phyloP scores from a whole-genome alignment of 495 filamentous ascomycete genomes.

The Paragyromitra xinjiangensis region DNA sequence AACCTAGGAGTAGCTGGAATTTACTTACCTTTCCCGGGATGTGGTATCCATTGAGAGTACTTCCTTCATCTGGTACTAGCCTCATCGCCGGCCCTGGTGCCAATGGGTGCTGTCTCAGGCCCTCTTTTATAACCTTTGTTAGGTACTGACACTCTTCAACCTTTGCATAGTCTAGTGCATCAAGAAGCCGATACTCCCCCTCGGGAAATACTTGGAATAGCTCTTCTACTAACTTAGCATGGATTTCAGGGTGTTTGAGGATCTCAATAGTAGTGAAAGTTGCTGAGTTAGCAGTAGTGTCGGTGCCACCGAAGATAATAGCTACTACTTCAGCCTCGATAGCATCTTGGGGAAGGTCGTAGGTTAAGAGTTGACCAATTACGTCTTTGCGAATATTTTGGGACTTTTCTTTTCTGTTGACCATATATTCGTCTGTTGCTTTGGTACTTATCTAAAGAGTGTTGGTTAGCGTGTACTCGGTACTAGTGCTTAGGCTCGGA shows the following conservation, averaged over 20 bases:
- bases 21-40: slow-evolving; percentile 26
- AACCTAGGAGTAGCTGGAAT: not conserved
- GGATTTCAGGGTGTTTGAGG: slow-evolving; percentile 6
- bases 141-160: slow-evolving; percentile 26
- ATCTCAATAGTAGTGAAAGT: slow-evolving; percentile 22
- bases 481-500: too few relatives aligned
- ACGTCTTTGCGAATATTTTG: slow-evolving; percentile 13
- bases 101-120: slow-evolving; percentile 23
- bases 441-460: not conserved
- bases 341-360: not conserved
- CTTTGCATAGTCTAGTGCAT: slow-evolving; percentile 10
- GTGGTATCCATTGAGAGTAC: slow-evolving; percentile 5
- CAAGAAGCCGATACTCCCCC: not conserved
- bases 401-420: slow-evolving; percentile 1
- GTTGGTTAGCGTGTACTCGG: not conserved
- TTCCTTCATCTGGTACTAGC: slow-evolving; percentile 9
- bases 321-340: slow-evolving; percentile 12
- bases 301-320: slow-evolving; percentile 17
- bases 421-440: slow-evolving; percentile 9
- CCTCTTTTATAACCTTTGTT: slow-evolving; percentile 28
- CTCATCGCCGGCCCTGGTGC: slow-evolving; percentile 25
- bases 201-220: not conserved
- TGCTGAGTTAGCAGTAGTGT: slow-evolving; percentile 22
- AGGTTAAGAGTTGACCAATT: slow-evolving; percentile 14
- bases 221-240: slow-evolving; percentile 3